These are phyloP conservation scores for Scenedesmus sp. DNA, from an alignment of 163 green algal genomes.

Conservation along the genomic window DNA sequence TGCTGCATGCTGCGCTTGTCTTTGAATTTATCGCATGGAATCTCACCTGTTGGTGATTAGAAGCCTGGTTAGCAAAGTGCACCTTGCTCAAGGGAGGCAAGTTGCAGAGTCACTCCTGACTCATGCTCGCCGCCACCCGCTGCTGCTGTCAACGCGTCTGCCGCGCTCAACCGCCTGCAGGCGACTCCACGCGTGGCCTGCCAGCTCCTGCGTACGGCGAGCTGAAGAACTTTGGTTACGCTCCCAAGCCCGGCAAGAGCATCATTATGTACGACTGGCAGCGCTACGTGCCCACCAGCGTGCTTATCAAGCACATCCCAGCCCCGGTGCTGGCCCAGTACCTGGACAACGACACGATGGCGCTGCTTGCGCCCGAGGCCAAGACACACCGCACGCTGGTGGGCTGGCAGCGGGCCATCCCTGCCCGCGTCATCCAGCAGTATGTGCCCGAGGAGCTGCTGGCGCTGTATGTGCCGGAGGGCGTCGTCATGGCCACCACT, in stretches of 20 bases:
- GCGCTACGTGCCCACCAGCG: constrained; percentile 15
- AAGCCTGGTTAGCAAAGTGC: too few species aligned
- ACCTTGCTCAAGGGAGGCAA: too few species aligned
- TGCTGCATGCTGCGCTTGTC: too few species aligned
- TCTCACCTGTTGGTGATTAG: too few species aligned
- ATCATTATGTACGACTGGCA: constrained; percentile 48
- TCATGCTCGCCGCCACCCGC: neutral
- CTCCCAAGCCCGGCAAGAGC: constrained; percentile 38
- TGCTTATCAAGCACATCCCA: constrained; percentile 9
- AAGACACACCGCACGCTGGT: neutral
- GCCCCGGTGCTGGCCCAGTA: constrained; percentile 4
- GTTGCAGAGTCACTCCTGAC: too few species aligned
- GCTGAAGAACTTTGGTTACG: constrained; percentile 54
- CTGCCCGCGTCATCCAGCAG: neutral
- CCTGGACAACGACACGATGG: constrained; percentile 14
- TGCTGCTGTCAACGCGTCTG: too few species aligned
- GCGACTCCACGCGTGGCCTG: constrained; percentile 14
- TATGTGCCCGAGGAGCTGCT: constrained; percentile 33
- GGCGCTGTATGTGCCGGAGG: constrained; percentile 34
- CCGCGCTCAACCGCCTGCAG: neutral
- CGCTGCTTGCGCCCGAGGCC: neutral
- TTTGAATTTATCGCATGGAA: too few species aligned
- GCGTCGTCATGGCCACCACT: constrained; percentile 3
- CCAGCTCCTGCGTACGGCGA: constrained; percentile 42
- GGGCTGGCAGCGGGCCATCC: constrained; percentile 37